Evolutionary conservation across 2,329 filamentous ascomycete species (phyloP), one percentile per base, ranked within the genome.

Genomic region (Lecanicillium sp.): DNA sequence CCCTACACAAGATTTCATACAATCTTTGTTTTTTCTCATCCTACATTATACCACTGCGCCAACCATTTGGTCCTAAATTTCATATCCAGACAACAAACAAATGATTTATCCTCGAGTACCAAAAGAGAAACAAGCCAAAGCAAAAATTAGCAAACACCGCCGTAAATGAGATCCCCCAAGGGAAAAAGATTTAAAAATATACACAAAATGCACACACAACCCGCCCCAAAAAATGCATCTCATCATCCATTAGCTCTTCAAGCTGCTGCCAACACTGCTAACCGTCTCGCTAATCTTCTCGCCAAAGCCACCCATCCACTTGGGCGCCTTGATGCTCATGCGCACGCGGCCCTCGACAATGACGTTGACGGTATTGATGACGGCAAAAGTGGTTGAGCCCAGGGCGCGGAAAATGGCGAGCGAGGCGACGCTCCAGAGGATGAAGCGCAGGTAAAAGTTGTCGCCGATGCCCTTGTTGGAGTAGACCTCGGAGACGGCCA

Each of bases 391-490:
- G 1, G 80, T 81, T 9, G 76, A 83, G 0, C 92, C 92, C 2
- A 96, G 59, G 1, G 87, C 89, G 46, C 92, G 79, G 72, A 98
- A 95, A 6, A 92, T 66, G 2, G 94, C 92, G 18, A 98, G 66
- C 0, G 74, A 73, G 0, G 92, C 92, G 12, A 98, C 92, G 20
- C 77, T 70, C 92, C 92, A 98, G 17, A 98, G 73, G 56, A 98
- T 87, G 63, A 97, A 92, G 27, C 81, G 83, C 31, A 98, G 74
- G 60, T 98, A 98, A 57, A 84, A 79, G 66, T 98, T 98, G 51
- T 81, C 74, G 6, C 81, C 81, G 36, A 94, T 81, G 29, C 78
- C 68, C 34, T 72, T 76, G 44, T 74, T 71, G 33, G 77, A 77
- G 62, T 96, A 98, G 3, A 85, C 79, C 64, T 98, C 92, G 5